These are phyloP conservation scores for Termitomyces sp. DNA, from an alignment of 768 basidiomycete species.

Conservation along the genomic window DNA sequence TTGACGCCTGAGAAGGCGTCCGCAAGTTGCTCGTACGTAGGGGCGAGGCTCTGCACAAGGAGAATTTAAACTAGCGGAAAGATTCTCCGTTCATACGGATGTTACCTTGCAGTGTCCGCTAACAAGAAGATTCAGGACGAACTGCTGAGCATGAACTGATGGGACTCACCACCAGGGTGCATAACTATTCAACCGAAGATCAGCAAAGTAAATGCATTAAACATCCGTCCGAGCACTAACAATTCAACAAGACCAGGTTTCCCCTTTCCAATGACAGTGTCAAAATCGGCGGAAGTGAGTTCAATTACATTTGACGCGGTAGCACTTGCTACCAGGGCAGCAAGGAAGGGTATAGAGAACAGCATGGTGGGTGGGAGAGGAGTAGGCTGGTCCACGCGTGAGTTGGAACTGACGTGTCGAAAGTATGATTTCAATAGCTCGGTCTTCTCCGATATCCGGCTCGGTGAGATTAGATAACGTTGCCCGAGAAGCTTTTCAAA, in stretches of 20 bases:
- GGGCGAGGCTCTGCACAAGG: conserved; percentile 71
- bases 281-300: conserved; percentile 72
- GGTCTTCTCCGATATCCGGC: conserved; percentile 20
- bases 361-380: conserved; percentile 47
- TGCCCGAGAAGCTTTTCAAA: background rate
- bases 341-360: conserved; percentile 52
- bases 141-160: background rate
- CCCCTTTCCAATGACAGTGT: conserved; percentile 69
- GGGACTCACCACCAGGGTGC: conserved; percentile 78
- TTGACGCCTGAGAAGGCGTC: conserved; percentile 79
- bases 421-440: too few species aligned
- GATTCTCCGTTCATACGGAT: background rate
- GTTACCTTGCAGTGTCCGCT: conserved; percentile 87
- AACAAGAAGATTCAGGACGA: background rate
- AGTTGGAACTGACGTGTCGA: conserved; percentile 19
- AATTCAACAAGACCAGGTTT: conserved; percentile 89
- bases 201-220: conserved; percentile 6
- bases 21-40: conserved; percentile 83
- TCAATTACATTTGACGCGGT: conserved; percentile 84
- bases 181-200: conserved; percentile 44
- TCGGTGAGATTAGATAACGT: conserved; percentile 2
- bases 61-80: conserved; percentile 4
- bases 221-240: conserved; percentile 43
- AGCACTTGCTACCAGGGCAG: conserved; percentile 50
- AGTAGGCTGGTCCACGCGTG: conserved; percentile 9